phyloP scores from a whole-genome alignment of 2,329 filamentous ascomycete species.

The Fusarium sp. region DNA sequence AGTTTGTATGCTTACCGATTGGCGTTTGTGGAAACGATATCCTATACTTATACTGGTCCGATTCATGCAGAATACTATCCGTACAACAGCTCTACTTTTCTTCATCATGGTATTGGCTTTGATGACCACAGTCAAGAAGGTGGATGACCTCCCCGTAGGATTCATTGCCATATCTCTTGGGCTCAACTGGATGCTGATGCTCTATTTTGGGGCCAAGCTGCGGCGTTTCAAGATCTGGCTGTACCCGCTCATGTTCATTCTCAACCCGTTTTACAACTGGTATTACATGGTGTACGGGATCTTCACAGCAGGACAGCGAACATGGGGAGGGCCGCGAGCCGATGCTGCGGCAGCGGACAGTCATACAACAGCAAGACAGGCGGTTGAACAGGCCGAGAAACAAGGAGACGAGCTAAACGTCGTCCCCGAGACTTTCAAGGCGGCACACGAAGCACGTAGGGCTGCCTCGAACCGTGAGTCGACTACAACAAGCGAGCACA shows the following conservation, averaged over 20 bases:
- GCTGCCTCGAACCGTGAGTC: slow-evolving; percentile 48
- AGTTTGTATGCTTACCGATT: slow-evolving; percentile 96
- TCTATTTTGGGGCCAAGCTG: slow-evolving; percentile 91
- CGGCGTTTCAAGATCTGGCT: slow-evolving; percentile 93
- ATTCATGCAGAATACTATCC: slow-evolving; percentile 96
- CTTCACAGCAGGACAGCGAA: slow-evolving; percentile 92
- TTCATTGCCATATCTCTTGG: slow-evolving; percentile 94
- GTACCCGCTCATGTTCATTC: slow-evolving; percentile 93
- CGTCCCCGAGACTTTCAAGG: slow-evolving; percentile 84
- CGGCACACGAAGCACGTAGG: slow-evolving; percentile 63
- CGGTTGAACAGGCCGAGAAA: slow-evolving; percentile 82
- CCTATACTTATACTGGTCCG: slow-evolving; percentile 86
- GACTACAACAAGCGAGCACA: slow-evolving; percentile 52
- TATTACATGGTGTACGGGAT: slow-evolving; percentile 98
- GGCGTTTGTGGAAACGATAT: slow-evolving; percentile 90
- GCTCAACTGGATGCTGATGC: slow-evolving; percentile 93
- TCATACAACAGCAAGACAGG: slow-evolving; percentile 81
- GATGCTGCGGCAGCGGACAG: slow-evolving; percentile 86
- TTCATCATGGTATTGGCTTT: slow-evolving; percentile 93
- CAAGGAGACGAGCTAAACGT: slow-evolving; percentile 90
- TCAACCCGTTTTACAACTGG: slow-evolving; percentile 99
- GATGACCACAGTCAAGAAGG: slow-evolving; percentile 82
- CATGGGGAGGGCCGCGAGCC: slow-evolving; percentile 93
- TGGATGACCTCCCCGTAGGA: slow-evolving; percentile 85
- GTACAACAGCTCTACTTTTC: slow-evolving; percentile 92